Base-by-base conservation (phyloP, 1,139 yeast species). In the Arxiozyma slooffiae region DNA sequence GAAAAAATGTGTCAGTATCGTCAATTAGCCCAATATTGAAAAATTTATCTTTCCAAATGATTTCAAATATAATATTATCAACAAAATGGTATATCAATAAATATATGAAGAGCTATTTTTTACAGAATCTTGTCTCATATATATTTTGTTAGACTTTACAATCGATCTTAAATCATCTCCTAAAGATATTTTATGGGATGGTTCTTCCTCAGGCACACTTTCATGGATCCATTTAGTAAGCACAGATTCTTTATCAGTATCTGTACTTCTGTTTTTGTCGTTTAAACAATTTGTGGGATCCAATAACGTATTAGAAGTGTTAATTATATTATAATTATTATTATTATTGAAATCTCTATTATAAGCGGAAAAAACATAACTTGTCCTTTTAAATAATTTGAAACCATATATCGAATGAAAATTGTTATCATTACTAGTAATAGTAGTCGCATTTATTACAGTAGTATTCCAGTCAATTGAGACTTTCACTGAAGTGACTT, bases 11-110 rank as follows among this genome's bases (percentile, higher is more conserved):
- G 2, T 48, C 41, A 43, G 53, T 57, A 1, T 59, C 66, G 7
- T 36, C 40, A 20, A 36, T 36, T 3, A 30, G 14, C n/a, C 36
- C 36, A 30, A 30, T 30, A 4, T 30, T n/a, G 14, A n/a, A 30
- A 47, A 62, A 61, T 36, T 55, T 41, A 44, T 37, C 26, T 16
- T 42, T 38, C 53, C 48, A 52, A 47, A 61, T 43, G 11, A 49
- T 50, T 38, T 50, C 48, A 30, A 50, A 53, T 2, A 51, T 50
- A 8, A 44, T 50, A 9, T 55, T 57, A 21, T 54, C 53, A 7
- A 56, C 50, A 11, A 57, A n/a, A 43, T 3, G 53, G 54, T 23
- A 50, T 44, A 17, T 45, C 50, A 36, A n/a, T 42, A 37, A 16
- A 41, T 41, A 23, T 40, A 17, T n/a, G 43, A 37, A 42, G 41